Evolutionary conservation across 768 basidiomycete genomes (phyloP), one percentile per base, ranked within the genome.

Genomic region (Amanita jacksonii): DNA sequence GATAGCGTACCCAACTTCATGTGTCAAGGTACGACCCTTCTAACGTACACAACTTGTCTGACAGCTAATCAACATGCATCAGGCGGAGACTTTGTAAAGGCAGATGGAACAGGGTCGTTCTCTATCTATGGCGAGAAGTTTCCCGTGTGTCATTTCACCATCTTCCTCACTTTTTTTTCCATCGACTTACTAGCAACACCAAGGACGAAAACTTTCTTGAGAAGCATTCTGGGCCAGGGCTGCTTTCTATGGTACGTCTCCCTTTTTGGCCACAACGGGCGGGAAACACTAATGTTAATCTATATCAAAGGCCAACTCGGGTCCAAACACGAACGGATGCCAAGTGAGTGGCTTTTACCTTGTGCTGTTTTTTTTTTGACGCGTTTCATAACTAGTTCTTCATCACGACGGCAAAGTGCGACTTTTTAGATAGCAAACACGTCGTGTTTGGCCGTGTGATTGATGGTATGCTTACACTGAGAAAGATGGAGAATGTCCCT

Each of bases 111-210:
- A 1, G 96, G 96, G 1, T 79, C 83, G 0, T 92, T 93, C 63
- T 94, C 90, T n/a, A 89, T 99, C 51, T 98, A 96, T 54, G 94
- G 94, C 19, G 85, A 88, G 54, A 90, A 87, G 52, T 94, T 94
- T 55, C 85, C 82, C 0, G 92, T 93, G 34, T 47, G 78, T 65
- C n/a, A n/a, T n/a, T n/a, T n/a, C n/a, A n/a, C n/a, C n/a, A n/a
- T n/a, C n/a, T n/a, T n/a, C n/a, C n/a, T n/a, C n/a, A n/a, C n/a
- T n/a, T n/a, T n/a, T n/a, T n/a, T n/a, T n/a, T n/a, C n/a, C n/a
- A n/a, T n/a, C n/a, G n/a, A n/a, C 31, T 16, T 8, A 31, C 18
- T 19, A n/a, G 6, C 5, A 20, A 34, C 15, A 13, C 10, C 49
- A 93, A n/a, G 82, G 94, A 98, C 55, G 94, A 98, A 68, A 98